Evolutionary conservation across 2,329 filamentous ascomycete genomes (phyloP).

Genomic region (Fusarium ramigenum): DNA sequence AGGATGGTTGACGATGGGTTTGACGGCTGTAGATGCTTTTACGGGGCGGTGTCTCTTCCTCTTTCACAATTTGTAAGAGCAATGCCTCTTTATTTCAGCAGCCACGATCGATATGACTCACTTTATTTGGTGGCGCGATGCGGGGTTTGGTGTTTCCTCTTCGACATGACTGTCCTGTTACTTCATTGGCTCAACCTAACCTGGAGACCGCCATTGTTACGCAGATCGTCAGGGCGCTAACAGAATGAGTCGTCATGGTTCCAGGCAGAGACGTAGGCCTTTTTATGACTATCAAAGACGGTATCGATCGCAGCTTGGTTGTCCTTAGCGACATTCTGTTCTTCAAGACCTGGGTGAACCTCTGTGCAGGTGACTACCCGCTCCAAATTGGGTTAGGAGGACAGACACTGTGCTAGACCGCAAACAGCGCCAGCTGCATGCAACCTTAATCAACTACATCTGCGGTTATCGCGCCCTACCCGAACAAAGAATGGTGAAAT

Average conservation of each 20-base stretch:
- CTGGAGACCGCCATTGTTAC: not conserved
- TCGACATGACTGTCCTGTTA: not conserved
- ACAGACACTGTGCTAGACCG: no score
- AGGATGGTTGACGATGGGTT: not conserved
- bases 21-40: fast-evolving
- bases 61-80: fast-evolving
- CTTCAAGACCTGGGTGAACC: not conserved
- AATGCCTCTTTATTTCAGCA: fast-evolving
- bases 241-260: no score
- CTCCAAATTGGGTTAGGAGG: not conserved
- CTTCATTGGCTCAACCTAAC: not conserved
- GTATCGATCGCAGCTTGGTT: no score
- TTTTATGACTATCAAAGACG: not conserved
- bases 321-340: not conserved
- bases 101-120: not conserved
- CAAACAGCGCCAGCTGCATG: not conserved
- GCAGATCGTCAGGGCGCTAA: not conserved
- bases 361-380: fast-evolving
- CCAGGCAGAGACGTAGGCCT: fast-evolving
- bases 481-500: fast-evolving
- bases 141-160: not conserved
- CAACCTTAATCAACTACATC: not conserved
- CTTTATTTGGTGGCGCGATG: not conserved
- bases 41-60: fast-evolving
- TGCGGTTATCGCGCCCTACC: no score